Conservation (phyloP, 192 early-diverging fungal species). For the Backusella morwellensis region DNA sequence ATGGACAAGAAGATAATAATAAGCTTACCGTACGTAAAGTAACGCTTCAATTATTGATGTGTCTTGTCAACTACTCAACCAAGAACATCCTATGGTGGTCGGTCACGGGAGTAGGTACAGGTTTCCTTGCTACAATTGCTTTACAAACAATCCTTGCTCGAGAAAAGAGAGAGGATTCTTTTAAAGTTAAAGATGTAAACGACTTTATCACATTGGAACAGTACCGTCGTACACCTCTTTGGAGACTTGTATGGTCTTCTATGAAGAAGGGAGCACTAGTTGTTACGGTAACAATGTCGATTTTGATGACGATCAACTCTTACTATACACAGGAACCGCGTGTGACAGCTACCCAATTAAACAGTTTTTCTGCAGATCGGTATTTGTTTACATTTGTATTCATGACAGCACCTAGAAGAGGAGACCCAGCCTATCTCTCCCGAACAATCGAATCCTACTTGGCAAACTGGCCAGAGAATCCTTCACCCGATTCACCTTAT, state of each 20-base stretch:
- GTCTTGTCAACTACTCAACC: conserved; percentile 43
- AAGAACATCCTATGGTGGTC: conserved; percentile 60
- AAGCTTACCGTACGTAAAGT: conserved; percentile 40
- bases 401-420: conserved; percentile 53
- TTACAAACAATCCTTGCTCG: conserved; percentile 24
- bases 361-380: conserved; percentile 31
- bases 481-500: conserved; percentile 41
- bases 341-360: conserved; percentile 15
- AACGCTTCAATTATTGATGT: conserved; percentile 44
- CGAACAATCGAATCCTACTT: conserved; percentile 47
- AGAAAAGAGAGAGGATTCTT: background rate
- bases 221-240: conserved; percentile 26
- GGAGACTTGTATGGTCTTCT: conserved; percentile 30
- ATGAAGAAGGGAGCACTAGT: conserved; percentile 18
- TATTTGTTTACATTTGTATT: conserved; percentile 45
- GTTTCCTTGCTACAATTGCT: conserved; percentile 36
- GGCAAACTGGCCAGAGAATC: conserved; percentile 38
- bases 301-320: conserved; percentile 36
- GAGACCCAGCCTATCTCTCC: conserved; percentile 42
- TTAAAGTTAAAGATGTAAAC: background rate
- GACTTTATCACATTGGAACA: conserved; percentile 8
- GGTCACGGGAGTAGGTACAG: conserved; percentile 43
- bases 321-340: conserved; percentile 28
- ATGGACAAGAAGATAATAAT: conserved; percentile 28
- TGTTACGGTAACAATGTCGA: conserved; percentile 19